A percentile compares a stretch with the other conserved stretches of the same genome.
Conservation (phyloP, 2,329 filamentous ascomycete genomes). For the Alternaria conjuncta region DNA sequence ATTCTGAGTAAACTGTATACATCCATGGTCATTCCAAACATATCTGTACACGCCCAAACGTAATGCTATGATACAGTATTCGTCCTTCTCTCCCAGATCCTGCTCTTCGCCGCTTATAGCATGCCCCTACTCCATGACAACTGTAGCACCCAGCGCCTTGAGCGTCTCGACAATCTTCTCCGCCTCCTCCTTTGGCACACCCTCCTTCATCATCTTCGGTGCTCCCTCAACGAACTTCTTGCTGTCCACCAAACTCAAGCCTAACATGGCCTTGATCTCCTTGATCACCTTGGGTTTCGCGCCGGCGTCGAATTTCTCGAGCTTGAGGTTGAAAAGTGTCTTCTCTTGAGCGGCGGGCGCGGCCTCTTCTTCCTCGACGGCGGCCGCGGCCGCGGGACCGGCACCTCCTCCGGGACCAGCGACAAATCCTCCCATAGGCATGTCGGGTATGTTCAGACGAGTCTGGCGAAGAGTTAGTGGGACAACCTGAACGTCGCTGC, state of each 20-base stretch:
- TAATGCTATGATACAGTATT: slow-evolving; percentile 45
- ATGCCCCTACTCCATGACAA: slow-evolving; percentile 79
- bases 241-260: slow-evolving; percentile 94
- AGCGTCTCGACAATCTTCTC: slow-evolving; percentile 97
- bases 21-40: slow-evolving; percentile 40
- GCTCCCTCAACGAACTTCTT: slow-evolving; percentile 99
- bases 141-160: slow-evolving; percentile 90
- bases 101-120: not conserved
- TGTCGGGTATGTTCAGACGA: slow-evolving; percentile 95
- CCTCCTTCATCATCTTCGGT: slow-evolving; percentile 99
- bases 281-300: slow-evolving; percentile 99
- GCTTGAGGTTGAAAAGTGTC: slow-evolving; percentile 96
- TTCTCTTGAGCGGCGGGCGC: slow-evolving; percentile 89
- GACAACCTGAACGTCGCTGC: not conserved
- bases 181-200: slow-evolving; percentile 96
- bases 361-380: slow-evolving; percentile 80
- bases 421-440: slow-evolving; percentile 91
- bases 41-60: slow-evolving; percentile 48
- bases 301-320: slow-evolving; percentile 83
- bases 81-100: slow-evolving; percentile 6
- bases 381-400: slow-evolving; percentile 67
- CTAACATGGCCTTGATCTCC: slow-evolving; percentile 96
- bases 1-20: slow-evolving; percentile 33
- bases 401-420: slow-evolving; percentile 61
- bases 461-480: slow-evolving; percentile 61